phyloP scores from a whole-genome alignment of 495 filamentous ascomycete genomes.

The Rhypophila decipiens region DNA sequence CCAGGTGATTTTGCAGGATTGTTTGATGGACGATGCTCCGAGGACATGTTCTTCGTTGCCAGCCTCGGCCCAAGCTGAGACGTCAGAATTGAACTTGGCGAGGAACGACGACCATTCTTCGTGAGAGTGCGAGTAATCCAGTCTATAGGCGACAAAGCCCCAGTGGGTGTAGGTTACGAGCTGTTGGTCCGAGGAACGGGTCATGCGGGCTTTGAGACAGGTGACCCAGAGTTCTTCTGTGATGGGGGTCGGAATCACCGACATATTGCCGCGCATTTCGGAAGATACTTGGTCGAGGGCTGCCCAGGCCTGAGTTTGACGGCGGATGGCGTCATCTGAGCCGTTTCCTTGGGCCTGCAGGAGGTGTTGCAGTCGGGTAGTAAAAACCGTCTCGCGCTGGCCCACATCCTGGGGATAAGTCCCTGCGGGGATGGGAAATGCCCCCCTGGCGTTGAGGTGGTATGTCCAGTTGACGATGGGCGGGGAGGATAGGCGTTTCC shows the following conservation, averaged over 20 bases:
- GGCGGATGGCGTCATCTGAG: background rate
- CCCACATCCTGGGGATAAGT: background rate
- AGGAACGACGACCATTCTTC: constrained; percentile 7
- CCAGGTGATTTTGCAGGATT: constrained; percentile 10
- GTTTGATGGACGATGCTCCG: constrained; percentile 1
- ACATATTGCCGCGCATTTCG: constrained; percentile 11
- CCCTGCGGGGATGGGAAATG: background rate
- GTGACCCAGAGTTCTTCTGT: constrained; percentile 7
- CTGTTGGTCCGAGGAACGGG: background rate
- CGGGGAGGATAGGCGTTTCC: background rate
- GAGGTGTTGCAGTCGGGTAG: background rate
- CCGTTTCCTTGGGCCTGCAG: background rate
- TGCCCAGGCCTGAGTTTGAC: background rate
- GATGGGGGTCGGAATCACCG: background rate
- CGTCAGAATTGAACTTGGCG: constrained; percentile 3
- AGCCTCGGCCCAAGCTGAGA: background rate
- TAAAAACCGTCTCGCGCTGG: constrained; percentile 1
- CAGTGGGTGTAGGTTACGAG: constrained; percentile 3
- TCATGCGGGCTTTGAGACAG: background rate
- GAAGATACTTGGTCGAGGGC: background rate
- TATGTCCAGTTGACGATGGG: constrained; percentile 7
- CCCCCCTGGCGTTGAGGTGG: too few relatives aligned
- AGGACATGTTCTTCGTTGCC: constrained; percentile 5
- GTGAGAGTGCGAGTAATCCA: constrained; percentile 7
- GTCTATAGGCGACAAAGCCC: constrained; percentile 14